Conservation (phyloP, 305 asterid genomes). For the Salvia sclarea region DNA sequence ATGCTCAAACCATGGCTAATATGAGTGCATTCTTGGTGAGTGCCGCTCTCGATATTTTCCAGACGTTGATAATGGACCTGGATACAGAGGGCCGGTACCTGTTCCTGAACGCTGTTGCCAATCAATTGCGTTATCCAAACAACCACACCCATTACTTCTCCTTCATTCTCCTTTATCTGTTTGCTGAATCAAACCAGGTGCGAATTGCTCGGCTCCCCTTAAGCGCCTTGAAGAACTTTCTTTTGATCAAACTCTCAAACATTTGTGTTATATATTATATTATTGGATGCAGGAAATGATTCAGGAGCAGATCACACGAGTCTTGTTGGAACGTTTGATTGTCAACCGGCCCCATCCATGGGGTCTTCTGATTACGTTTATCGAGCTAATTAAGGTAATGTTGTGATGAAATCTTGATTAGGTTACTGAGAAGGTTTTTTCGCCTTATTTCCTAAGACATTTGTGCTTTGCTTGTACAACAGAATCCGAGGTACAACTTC, state of each 20-base stretch:
- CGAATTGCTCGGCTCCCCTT: background rate
- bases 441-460: background rate
- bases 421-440: background rate
- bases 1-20: slow-evolving; percentile 72
- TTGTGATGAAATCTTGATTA: background rate
- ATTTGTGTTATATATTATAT: background rate
- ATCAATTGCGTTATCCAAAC: slow-evolving; percentile 97
- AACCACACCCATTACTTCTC: slow-evolving; percentile 98
- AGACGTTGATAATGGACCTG: slow-evolving; percentile 72
- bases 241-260: background rate
- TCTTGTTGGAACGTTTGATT: slow-evolving; percentile 80
- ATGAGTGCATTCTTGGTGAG: slow-evolving; percentile 66
- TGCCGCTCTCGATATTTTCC: slow-evolving; percentile 94
- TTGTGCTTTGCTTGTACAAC: slow-evolving; percentile 13
- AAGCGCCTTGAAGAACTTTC: background rate
- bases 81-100: slow-evolving; percentile 97
- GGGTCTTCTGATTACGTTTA: slow-evolving; percentile 90
- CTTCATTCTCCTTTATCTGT: slow-evolving; percentile 80
- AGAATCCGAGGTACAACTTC: slow-evolving; percentile 94
- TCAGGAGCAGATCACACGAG: slow-evolving; percentile 97
- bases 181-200: slow-evolving; percentile 89
- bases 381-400: slow-evolving; percentile 88
- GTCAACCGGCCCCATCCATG: slow-evolving; percentile 97
- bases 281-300: slow-evolving; percentile 67
- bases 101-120: slow-evolving; percentile 90